Evolutionary conservation across 495 filamentous ascomycete species (phyloP).

Genomic region (Patellaria atrata): DNA sequence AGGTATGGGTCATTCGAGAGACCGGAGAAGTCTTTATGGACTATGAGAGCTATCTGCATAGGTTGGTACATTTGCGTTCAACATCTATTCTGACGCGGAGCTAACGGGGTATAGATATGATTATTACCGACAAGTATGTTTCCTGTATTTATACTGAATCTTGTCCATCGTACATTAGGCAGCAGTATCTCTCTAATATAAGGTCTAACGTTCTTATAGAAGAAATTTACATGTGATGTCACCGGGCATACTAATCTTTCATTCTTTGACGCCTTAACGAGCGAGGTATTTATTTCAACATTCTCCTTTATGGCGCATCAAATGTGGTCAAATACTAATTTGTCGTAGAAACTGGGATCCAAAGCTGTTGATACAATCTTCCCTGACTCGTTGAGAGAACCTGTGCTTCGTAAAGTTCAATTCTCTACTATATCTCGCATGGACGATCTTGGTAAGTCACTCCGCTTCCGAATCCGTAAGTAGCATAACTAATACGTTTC

Average conservation of each 20-base stretch:
- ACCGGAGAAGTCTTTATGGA: conserved; percentile 81
- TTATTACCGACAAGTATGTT: conserved; percentile 80
- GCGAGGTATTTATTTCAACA: conserved; percentile 54
- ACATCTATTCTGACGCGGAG: background rate
- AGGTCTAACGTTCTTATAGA: conserved; percentile 32
- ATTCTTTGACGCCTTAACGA: conserved; percentile 88
- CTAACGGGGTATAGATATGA: conserved; percentile 47
- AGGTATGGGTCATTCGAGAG: conserved; percentile 86
- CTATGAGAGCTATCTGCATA: conserved; percentile 75
- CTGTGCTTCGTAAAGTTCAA: conserved; percentile 78
- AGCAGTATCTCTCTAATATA: background rate
- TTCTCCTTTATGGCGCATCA: background rate
- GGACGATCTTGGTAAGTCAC: conserved; percentile 70
- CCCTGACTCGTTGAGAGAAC: conserved; percentile 80
- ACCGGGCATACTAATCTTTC: conserved; percentile 83
- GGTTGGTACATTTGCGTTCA: conserved; percentile 36
- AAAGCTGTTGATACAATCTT: conserved; percentile 83
- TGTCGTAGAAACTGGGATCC: too few species aligned
- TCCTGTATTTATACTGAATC: background rate
- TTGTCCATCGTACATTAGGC: background rate
- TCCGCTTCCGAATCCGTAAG: background rate
- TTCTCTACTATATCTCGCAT: conserved; percentile 84
- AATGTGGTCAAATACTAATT: background rate
- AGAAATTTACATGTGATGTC: conserved; percentile 85
- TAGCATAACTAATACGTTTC: conserved; percentile 14